A percentile compares a stretch with the other conserved stretches of the same genome.
phyloP scores from a whole-genome alignment of 176 grass and related monocot genomes.

The Elymus sibiricus region DNA sequence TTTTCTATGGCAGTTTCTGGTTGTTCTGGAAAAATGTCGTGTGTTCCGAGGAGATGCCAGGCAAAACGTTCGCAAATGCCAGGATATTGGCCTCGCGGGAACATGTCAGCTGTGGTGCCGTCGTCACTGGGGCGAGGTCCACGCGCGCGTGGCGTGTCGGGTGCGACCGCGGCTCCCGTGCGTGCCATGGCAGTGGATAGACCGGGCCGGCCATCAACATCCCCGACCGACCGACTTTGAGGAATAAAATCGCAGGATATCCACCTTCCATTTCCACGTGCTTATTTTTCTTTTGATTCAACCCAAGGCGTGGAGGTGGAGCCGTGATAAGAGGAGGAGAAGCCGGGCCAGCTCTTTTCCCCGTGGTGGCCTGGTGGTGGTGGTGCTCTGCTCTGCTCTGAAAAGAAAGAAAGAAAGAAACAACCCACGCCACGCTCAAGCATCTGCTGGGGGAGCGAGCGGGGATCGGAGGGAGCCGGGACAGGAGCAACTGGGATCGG shows the following conservation, averaged over 20 bases:
- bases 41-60: too few species aligned
- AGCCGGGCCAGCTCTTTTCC: background rate
- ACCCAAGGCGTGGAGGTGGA: background rate
- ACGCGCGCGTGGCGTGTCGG: background rate
- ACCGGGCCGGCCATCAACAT: background rate
- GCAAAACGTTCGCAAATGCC: background rate
- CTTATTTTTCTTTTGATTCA: background rate
- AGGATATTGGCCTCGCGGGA: background rate
- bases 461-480: background rate
- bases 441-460: background rate
- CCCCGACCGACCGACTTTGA: background rate
- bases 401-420: background rate
- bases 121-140: background rate
- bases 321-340: background rate
- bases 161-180: background rate
- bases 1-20: too few species aligned
- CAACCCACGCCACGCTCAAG: background rate
- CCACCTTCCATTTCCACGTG: background rate
- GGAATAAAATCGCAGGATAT: background rate
- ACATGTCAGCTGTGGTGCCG: background rate
- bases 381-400: background rate
- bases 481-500: slow-evolving; percentile 15
- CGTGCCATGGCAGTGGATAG: background rate
- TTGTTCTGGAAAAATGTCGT: too few species aligned
- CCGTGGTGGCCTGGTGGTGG: background rate